Conservation (phyloP, 192 early-diverging fungal species). For the Spinellus fusiger region DNA sequence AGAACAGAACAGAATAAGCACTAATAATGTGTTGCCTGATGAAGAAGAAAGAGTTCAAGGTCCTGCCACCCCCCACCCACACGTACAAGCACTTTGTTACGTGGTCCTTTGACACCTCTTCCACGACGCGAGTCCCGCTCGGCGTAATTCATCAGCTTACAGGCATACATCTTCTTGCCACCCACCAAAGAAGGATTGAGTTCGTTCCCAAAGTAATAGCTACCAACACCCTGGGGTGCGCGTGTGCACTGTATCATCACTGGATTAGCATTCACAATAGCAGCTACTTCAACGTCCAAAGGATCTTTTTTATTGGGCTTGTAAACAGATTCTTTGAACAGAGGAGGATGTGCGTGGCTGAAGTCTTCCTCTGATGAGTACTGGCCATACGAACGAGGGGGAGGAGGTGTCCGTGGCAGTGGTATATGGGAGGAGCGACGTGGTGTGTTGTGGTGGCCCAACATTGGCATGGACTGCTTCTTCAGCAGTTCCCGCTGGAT, state of each 20-base stretch:
- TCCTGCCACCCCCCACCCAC: constrained; percentile 62
- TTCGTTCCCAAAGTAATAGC: constrained; percentile 45
- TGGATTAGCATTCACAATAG: constrained; percentile 45
- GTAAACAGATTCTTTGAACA: constrained; percentile 34
- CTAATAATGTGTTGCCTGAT: neutral
- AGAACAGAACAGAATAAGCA: neutral
- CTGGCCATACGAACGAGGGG: constrained; percentile 3
- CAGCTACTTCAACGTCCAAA: constrained; percentile 47
- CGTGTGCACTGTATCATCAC: constrained; percentile 42
- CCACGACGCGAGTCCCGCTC: constrained; percentile 17
- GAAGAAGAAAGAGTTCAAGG: constrained; percentile 53
- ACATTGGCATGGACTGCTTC: constrained; percentile 8
- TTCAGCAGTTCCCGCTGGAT: neutral
- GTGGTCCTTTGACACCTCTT: constrained; percentile 9
- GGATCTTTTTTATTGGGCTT: constrained; percentile 36
- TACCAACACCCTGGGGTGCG: constrained; percentile 26
- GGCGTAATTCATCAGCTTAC: constrained; percentile 36
- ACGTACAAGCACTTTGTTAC: constrained; percentile 51
- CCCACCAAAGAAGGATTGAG: constrained; percentile 33
- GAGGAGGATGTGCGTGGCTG: neutral
- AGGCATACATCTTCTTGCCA: constrained; percentile 41
- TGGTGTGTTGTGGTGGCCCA: neutral
- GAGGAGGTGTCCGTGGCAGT: neutral
- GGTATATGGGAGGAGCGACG: neutral
- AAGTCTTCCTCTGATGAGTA: constrained; percentile 15